phyloP scores from a whole-genome alignment of 2,329 filamentous ascomycete species.

The Fusarium transvaalense region DNA sequence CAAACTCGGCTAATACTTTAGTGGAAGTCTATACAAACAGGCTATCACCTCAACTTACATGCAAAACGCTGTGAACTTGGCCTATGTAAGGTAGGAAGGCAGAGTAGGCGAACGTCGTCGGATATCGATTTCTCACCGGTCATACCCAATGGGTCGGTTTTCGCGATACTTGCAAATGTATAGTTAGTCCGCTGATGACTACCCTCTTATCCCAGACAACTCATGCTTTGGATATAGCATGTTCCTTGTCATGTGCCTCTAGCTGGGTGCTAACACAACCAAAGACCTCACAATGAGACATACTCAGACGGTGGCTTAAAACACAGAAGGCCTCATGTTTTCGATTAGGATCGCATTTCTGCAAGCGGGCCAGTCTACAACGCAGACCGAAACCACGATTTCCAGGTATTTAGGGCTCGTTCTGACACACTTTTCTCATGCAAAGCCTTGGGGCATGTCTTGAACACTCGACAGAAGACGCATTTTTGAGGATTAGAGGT shows the following conservation, averaged over 20 bases:
- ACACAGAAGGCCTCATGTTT: slow-evolving; percentile 37
- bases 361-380: slow-evolving; percentile 23
- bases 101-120: neutral
- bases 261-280: slow-evolving; percentile 25
- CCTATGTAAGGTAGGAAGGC: slow-evolving; percentile 4
- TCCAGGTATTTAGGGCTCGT: slow-evolving; percentile 32
- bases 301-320: slow-evolving; percentile 33
- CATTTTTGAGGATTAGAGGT: neutral
- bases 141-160: slow-evolving; percentile 1
- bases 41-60: slow-evolving; percentile 22
- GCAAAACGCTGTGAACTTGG: slow-evolving; percentile 1
- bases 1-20: slow-evolving; percentile 31
- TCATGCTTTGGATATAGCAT: slow-evolving; percentile 26
- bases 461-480: slow-evolving; percentile 8
- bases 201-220: slow-evolving; percentile 22
- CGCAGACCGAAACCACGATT: slow-evolving; percentile 22
- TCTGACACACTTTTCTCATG: slow-evolving; percentile 44
- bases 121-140: neutral
- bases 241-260: slow-evolving; percentile 23
- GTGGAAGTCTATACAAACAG: slow-evolving; percentile 26
- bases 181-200: neutral
- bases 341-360: slow-evolving; percentile 8
- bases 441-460: slow-evolving; percentile 50
- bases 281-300: slow-evolving; percentile 24
- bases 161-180: slow-evolving; percentile 5